Base-by-base conservation (phyloP, 73 alveolate species). In the Loxodes magnus region DNA sequence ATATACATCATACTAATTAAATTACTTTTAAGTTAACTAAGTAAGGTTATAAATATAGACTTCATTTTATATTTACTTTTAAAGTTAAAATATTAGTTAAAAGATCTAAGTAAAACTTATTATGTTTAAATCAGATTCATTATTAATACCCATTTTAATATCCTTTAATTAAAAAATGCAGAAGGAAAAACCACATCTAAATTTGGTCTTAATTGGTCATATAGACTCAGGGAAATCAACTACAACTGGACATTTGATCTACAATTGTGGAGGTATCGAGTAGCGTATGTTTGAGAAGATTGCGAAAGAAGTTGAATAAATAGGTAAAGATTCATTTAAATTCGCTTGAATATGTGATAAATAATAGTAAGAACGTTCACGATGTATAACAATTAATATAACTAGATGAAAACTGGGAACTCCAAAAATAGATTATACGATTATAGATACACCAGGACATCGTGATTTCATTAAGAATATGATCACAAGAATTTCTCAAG, bases 381-480 rank as follows among this genome's bases (percentile, higher is more conserved):
- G 98, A 24, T 98, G 99, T 3, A 96, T 94, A 25, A 94, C 99
- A 14, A 89, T 94, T 55, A 96, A 92, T 66, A 88, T 92, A 22
- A 93, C 87, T 34, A 74, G 60, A 48, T 85, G 88, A 56, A 72
- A 68, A 53, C 83, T 90, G 56, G 34, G 50, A 3, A 74, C 96
- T 30, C 67, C 73, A 28, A 68, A 41, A 36, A 72, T 75, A 65
- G 71, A 72, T 21, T 50, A 82, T 35, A 56, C 82, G 31, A 77
- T 95, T 2, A 57, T 94, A 52, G 99, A 94, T 69, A 97, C 99
- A 15, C 99, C 99, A 5, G 99, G 99, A 17, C 99, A 94, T 59
- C 36, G 65, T 37, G 99, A 94, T 77, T 94, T 89, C 51, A 91
- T 93, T 9, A 96, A 97, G 3, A 83, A 86, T 70, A 92, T 94